phyloP scores from a whole-genome alignment of 257 asterid genomes.

The Galeopsis tetrahit region DNA sequence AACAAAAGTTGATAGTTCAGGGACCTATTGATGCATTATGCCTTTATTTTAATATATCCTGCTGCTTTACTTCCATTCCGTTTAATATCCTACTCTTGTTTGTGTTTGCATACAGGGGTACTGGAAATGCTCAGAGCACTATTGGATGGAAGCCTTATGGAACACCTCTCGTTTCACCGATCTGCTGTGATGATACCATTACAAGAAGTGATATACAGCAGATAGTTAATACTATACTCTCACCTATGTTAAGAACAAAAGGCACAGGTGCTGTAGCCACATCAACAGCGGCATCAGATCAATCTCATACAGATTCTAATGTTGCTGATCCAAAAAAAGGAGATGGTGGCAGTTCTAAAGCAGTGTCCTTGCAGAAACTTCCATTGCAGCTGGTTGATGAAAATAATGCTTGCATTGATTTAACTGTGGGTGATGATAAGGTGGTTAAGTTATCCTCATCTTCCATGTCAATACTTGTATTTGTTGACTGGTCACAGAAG shows the following conservation, averaged over 20 bases:
- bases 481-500: constrained; percentile 98
- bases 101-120: constrained; percentile 56
- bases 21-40: too few species aligned
- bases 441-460: constrained; percentile 86
- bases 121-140: constrained; percentile 71
- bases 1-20: too few species aligned
- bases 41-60: not conserved
- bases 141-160: constrained; percentile 97
- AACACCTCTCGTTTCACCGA: constrained; percentile 95
- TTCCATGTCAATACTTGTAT: constrained; percentile 88
- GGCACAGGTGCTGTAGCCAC: constrained; percentile 39
- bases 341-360: constrained; percentile 53
- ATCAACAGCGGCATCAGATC: constrained; percentile 44
- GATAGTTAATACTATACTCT: constrained; percentile 83
- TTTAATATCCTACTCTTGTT: constrained; percentile 25
- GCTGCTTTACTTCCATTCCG: constrained; percentile 7
- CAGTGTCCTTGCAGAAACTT: constrained; percentile 60
- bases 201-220: constrained; percentile 85
- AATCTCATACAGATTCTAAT: constrained; percentile 48
- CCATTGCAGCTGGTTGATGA: constrained; percentile 96
- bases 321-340: constrained; percentile 48
- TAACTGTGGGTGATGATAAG: constrained; percentile 86
- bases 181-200: constrained; percentile 78
- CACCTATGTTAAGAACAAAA: constrained; percentile 74
- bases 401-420: constrained; percentile 90